phyloP scores from a whole-genome alignment of 164 flowering plant species.

The Tinospora cordifolia region DNA sequence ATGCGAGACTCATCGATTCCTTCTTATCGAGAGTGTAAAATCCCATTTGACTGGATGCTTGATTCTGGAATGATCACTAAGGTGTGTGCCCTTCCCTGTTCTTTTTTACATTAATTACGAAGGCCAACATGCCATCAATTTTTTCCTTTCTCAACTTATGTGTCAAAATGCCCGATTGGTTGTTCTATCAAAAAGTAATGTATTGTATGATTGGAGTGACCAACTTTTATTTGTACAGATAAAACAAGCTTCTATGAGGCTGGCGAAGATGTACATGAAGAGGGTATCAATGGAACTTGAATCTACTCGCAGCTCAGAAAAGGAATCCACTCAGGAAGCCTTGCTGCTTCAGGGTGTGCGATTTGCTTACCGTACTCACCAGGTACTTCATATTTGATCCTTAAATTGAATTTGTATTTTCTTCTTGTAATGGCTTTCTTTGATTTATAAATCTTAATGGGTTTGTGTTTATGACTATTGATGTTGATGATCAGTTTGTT shows the following conservation, averaged over 20 bases:
- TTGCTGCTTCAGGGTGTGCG: conserved; percentile 60
- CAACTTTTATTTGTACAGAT: conserved; percentile 42
- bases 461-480: not conserved
- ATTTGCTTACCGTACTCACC: conserved; percentile 63
- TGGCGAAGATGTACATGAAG: conserved; percentile 53
- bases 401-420: too few species aligned
- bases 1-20: conserved; percentile 37
- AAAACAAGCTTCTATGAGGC: conserved; percentile 50
- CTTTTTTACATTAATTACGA: too few species aligned
- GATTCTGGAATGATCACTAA: conserved; percentile 56
- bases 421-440: not conserved
- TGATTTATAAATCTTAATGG: not conserved
- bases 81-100: conserved; percentile 24
- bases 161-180: not conserved
- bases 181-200: conserved; percentile 10
- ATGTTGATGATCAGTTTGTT: conserved; percentile 40
- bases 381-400: conserved; percentile 29
- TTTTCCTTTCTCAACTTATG: not conserved
- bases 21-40: conserved; percentile 34
- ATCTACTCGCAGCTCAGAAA: conserved; percentile 33
- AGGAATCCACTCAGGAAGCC: conserved; percentile 50
- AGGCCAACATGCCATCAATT: too few species aligned
- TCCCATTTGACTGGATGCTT: conserved; percentile 74
- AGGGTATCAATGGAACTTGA: conserved; percentile 54
- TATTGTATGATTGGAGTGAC: not conserved